A percentile compares a stretch with the other conserved stretches of the same genome.
phyloP scores from a whole-genome alignment of 441 rosid genomes.

The Erodium trifolium region DNA sequence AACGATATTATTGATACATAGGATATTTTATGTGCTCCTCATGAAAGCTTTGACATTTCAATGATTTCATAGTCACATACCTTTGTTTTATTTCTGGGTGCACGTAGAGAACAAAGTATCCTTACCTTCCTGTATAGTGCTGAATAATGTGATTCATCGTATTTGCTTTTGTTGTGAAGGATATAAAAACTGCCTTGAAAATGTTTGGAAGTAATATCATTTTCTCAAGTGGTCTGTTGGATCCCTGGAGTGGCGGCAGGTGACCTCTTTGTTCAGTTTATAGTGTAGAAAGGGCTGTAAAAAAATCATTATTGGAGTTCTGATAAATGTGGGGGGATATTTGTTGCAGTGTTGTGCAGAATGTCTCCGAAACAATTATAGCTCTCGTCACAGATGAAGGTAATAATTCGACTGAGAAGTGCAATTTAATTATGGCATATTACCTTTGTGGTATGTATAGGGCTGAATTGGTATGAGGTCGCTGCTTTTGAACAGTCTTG shows the following conservation, averaged over 20 bases:
- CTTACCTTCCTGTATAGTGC: neutral
- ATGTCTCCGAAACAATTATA: conserved; percentile 56
- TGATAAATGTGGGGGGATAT: conserved; percentile 19
- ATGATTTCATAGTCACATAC: neutral
- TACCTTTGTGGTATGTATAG: neutral
- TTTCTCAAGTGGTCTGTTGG: conserved; percentile 78
- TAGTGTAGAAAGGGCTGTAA: conserved; percentile 12
- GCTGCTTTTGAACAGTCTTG: neutral
- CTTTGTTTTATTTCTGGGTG: neutral
- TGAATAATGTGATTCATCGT: conserved; percentile 7
- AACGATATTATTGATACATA: neutral
- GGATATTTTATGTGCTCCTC: neutral
- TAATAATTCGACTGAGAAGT: conserved; percentile 21
- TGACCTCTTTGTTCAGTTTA: conserved; percentile 21
- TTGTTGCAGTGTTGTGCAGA: conserved; percentile 60
- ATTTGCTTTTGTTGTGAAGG: conserved; percentile 34
- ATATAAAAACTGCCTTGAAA: conserved; percentile 50
- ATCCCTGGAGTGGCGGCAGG: conserved; percentile 97
- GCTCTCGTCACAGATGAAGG: conserved; percentile 83
- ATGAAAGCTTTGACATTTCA: neutral
- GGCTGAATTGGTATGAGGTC: neutral
- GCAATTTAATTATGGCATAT: conserved; percentile 6
- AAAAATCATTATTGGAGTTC: neutral
- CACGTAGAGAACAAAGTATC: neutral
- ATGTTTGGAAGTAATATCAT: conserved; percentile 77